A percentile compares a stretch with the other conserved stretches of the same genome.
These are phyloP conservation scores for Inosperma sp. DNA, from an alignment of 768 basidiomycete species.

Conservation along the genomic window DNA sequence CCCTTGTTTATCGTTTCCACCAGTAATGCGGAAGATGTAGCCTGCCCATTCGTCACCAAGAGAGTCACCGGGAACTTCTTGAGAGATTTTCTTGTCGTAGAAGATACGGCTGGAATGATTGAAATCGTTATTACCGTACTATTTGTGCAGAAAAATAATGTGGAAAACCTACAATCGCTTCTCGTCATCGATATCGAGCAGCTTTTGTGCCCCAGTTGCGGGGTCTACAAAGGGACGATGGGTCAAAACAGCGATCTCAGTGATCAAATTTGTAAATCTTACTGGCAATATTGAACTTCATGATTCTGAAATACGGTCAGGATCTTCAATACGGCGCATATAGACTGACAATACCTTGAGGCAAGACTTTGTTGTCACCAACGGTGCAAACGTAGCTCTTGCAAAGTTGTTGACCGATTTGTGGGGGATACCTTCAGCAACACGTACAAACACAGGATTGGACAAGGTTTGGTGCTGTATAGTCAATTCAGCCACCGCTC, in stretches of 20 bases:
- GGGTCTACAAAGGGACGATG: slow-evolving; percentile 57
- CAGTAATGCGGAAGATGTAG: slow-evolving; percentile 94
- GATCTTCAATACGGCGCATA: slow-evolving; percentile 12
- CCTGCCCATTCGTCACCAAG: slow-evolving; percentile 97
- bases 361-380: slow-evolving; percentile 36
- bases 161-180: slow-evolving; percentile 68
- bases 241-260: slow-evolving; percentile 10
- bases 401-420: no score
- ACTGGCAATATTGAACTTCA: slow-evolving; percentile 99
- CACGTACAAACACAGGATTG: slow-evolving; percentile 33
- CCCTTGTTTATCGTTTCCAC: slow-evolving; percentile 98
- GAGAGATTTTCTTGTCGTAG: slow-evolving; percentile 95
- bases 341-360: slow-evolving; percentile 29
- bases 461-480: slow-evolving; percentile 63
- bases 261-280: slow-evolving; percentile 31
- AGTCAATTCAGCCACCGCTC: slow-evolving; percentile 46
- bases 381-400: slow-evolving; percentile 38
- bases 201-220: slow-evolving; percentile 96
- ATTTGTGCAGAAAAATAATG: background rate
- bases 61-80: slow-evolving; percentile 88
- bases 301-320: slow-evolving; percentile 38
- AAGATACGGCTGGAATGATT: slow-evolving; percentile 72
- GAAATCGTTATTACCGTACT: slow-evolving; percentile 1
- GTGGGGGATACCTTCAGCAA: slow-evolving; percentile 25
- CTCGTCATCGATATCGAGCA: slow-evolving; percentile 91